Base-by-base conservation (phyloP, 176 grass and related monocot genomes). In the Alloteropsis semialata region DNA sequence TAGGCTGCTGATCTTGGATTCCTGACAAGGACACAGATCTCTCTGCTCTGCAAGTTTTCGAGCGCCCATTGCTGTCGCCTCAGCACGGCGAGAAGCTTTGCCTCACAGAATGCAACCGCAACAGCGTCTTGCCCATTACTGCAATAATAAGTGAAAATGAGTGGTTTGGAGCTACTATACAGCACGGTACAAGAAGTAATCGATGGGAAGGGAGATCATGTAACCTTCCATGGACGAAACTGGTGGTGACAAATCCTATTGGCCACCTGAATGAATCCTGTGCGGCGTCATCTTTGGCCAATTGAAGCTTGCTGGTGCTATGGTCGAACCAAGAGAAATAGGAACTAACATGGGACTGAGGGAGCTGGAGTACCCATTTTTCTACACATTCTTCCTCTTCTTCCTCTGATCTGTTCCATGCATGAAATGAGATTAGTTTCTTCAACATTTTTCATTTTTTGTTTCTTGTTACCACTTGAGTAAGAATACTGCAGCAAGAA, bases 241-340 rank as follows among this genome's bases (percentile, higher is more conserved):
- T 87, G 0, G 82, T 93, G 24, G 92, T 95, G 49, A 95, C 61
- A 75, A 98, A 98, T 69, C 96, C 92, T 56, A 95, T 91, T 1
- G 92, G 96, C 91, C 96, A 94, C 72, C 92, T 88, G 62, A 90
- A 98, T 4, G 79, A 54, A 66, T 88, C 63, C 39, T 6, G 28
- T 65, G 65, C 8, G 0, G 41, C 41, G 1, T 58, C 74, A 32
- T 93, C 91, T 76, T 95, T 75, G 18, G 89, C 82, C 45, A 86
- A 60, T 41, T 85, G 78, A 34, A 92, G 86, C 54, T 80, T 76
- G 74, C 84, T 84, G 29, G 43, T 84, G 54, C 86, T 87, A 45
- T 84, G 81, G 43, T 88, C 88, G 43, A 87, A 22, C 79, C 84
- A 78, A 57, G 79, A 86, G 82, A 98, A 93, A 85, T 74, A 98